Base-by-base conservation (phyloP, 2,329 filamentous ascomycete genomes). In the Fonsecaea multimorphosa region DNA sequence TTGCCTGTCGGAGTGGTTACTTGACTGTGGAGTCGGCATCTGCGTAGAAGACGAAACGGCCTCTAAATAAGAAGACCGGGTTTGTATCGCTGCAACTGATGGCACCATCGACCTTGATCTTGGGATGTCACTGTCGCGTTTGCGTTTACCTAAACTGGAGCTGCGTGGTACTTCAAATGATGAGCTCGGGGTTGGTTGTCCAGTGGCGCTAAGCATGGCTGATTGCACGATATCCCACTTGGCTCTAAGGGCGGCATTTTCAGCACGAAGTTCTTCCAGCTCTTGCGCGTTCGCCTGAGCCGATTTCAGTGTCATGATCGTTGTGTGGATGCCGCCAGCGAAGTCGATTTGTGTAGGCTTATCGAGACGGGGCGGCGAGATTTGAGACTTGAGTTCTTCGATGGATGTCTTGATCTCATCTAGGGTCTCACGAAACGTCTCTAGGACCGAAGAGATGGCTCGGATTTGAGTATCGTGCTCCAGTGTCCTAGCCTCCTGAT, bases 241-340 rank as follows among this genome's bases (percentile, higher is more conserved):
- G 14, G 58, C 58, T 59, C 70, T 71, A 29, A 73, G 46, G 9
- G 58, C 56, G n/a, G 64, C 53, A 52, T 73, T 73, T 53, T 73
- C 67, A 22, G 65, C 40, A 9, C 67, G 68, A 22, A 73, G 59
- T 19, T 40, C 51, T 59, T 67, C 52, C 7, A 68, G 32, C 31
- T 72, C 69, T 32, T 51, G 27, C 12, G 44, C 61, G 12, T 51
- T 57, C 9, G 68, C 38, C 27, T 61, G 66, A 8, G 63, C 59
- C 29, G 58, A 52, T 58, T 52, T 68, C 57, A 66, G 56, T 2
- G 58, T 59, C 14, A 24, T 36, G 22, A 64, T 49, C 57, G 68
- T 60, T 9, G 40, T 52, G 8, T 68, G 61, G 3, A 69, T 24
- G 24, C 55, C 62, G 31, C 40, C 51, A 1, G 40, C 16, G 40